phyloP scores from a whole-genome alignment of 176 grass and related monocot species.

The Carex pumila region DNA sequence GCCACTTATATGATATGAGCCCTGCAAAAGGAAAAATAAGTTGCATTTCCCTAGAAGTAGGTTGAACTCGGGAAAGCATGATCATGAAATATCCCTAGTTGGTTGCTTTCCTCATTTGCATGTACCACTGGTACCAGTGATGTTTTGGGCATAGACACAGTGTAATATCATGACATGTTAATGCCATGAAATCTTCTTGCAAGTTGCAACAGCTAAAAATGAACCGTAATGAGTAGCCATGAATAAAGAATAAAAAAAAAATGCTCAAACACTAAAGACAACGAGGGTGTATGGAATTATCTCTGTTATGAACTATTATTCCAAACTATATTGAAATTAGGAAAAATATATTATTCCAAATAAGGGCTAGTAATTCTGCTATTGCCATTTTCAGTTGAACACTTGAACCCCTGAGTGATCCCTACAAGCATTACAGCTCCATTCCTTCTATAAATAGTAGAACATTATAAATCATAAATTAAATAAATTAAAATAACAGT shows the following conservation, averaged over 20 bases:
- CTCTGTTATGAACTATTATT: no score
- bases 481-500: no score
- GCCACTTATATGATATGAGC: background rate
- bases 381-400: no score
- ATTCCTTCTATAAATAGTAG: no score
- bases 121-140: background rate
- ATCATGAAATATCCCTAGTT: background rate
- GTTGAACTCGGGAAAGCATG: background rate
- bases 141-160: background rate
- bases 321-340: no score
- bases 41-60: background rate
- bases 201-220: background rate
- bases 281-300: no score
- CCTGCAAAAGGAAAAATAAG: background rate
- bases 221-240: background rate
- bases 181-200: background rate
- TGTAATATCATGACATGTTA: background rate
- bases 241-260: background rate
- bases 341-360: no score
- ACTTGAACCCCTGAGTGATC: no score
- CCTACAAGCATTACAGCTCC: no score
- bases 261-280: background rate
- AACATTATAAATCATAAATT: no score
- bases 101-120: background rate
- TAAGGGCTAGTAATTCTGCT: no score